A percentile compares a stretch with the other conserved stretches of the same genome.
Conservation (phyloP, 1,139 yeast genomes). For the Wickerhamomyces sp. region DNA sequence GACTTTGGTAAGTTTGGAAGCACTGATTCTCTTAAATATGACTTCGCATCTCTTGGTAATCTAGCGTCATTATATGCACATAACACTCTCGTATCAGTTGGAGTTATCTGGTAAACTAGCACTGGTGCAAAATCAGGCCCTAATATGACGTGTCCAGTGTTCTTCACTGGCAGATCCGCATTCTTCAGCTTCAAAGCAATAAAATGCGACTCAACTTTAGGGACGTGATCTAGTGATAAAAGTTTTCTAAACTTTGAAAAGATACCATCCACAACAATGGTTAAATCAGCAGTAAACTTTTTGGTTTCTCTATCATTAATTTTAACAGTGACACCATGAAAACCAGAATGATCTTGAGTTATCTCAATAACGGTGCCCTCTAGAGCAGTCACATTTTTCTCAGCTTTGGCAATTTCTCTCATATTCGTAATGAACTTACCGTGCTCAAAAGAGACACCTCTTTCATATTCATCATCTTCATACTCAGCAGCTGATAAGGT, state of each 20-base stretch:
- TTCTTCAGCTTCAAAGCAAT: slow-evolving; percentile 75
- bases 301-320: slow-evolving; percentile 32
- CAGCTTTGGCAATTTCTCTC: slow-evolving; percentile 63
- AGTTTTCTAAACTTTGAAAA: slow-evolving; percentile 88
- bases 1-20: slow-evolving; percentile 64
- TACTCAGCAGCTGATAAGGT: slow-evolving; percentile 47
- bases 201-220: slow-evolving; percentile 76
- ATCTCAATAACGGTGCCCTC: slow-evolving; percentile 79
- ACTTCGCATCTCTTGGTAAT: slow-evolving; percentile 67
- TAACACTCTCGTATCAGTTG: slow-evolving; percentile 77
- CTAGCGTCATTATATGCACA: slow-evolving; percentile 79
- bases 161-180: slow-evolving; percentile 65
- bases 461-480: slow-evolving; percentile 58
- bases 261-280: slow-evolving; percentile 89
- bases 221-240: slow-evolving; percentile 51
- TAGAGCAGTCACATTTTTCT: slow-evolving; percentile 66
- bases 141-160: slow-evolving; percentile 86
- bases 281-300: slow-evolving; percentile 53
- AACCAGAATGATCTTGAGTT: slow-evolving; percentile 48
- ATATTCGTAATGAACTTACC: slow-evolving; percentile 81
- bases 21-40: slow-evolving; percentile 57
- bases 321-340: slow-evolving; percentile 61
- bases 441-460: slow-evolving; percentile 88
- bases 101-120: slow-evolving; percentile 80
- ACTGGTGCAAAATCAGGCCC: slow-evolving; percentile 82